Evolutionary conservation across 768 basidiomycete genomes (phyloP).

Genomic region (Rhodosporidiobolus odoratus): DNA sequence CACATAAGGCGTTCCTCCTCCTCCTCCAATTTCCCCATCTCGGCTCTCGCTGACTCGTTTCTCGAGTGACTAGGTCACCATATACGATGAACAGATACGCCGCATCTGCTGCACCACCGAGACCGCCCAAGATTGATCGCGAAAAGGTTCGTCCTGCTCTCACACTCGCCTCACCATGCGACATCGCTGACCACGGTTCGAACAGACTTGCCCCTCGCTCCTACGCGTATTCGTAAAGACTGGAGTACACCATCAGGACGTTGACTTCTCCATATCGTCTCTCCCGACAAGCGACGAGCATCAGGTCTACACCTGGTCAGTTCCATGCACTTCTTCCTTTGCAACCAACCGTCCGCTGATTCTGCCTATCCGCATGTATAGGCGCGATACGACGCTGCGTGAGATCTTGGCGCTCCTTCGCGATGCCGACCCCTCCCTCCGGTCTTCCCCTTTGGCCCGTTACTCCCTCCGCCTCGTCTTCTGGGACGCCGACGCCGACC

Average conservation of each 20-base stretch:
- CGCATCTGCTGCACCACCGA: not conserved
- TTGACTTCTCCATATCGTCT: not conserved
- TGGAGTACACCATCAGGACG: conserved; percentile 16
- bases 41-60: not conserved
- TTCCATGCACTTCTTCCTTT: not conserved
- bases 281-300: conserved; percentile 22
- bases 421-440: conserved; percentile 24
- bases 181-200: not conserved
- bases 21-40: no score
- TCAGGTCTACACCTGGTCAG: conserved; percentile 39
- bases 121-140: conserved; percentile 22
- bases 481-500: conserved; percentile 15
- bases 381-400: conserved; percentile 36
- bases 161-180: not conserved
- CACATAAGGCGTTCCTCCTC: no score
- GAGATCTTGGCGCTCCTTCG: conserved; percentile 38
- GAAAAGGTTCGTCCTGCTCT: conserved; percentile 17
- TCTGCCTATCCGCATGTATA: not conserved
- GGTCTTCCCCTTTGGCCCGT: conserved; percentile 5
- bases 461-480: conserved; percentile 40
- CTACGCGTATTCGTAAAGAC: conserved; percentile 37
- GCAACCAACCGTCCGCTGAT: not conserved
- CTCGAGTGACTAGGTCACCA: not conserved
- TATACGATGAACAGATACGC: conserved; percentile 11
- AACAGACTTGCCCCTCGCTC: conserved; percentile 39